Percentiles rank a stretch among this genome's conserved stretches.
phyloP scores from a whole-genome alignment of 768 basidiomycete genomes.

The Phlebiopsis gigantea region DNA sequence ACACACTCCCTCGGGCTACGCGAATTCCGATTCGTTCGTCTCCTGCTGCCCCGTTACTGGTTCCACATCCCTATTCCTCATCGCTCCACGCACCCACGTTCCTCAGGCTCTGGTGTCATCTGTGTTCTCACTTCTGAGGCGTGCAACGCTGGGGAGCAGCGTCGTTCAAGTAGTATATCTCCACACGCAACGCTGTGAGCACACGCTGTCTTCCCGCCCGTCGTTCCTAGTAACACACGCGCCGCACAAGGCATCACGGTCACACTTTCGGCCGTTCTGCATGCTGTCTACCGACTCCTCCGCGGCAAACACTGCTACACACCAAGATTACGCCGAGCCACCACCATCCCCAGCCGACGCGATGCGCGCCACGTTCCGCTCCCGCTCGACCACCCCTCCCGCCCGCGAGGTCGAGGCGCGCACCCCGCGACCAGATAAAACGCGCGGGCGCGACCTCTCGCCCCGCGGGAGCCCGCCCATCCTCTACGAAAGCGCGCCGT shows the following conservation, averaged over 20 bases:
- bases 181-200: background rate
- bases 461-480: background rate
- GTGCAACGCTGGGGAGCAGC: background rate
- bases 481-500: conserved; percentile 2
- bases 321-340: background rate
- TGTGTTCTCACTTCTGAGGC: background rate
- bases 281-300: background rate
- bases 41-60: background rate
- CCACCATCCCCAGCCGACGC: background rate
- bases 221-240: background rate
- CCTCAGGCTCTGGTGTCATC: background rate
- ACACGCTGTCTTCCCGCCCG: background rate
- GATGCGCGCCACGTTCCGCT: conserved; percentile 3
- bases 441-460: background rate
- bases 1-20: background rate
- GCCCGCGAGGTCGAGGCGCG: background rate
- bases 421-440: conserved; percentile 4
- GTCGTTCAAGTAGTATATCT: background rate
- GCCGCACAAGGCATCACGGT: background rate
- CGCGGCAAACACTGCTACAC: background rate
- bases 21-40: background rate
- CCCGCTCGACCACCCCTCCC: background rate
- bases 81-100: conserved; percentile 1
- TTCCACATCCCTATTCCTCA: conserved; percentile 4
- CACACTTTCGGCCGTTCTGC: background rate